Base-by-base conservation (phyloP, 345 rosid species). In the Ailanthus altissimus region DNA sequence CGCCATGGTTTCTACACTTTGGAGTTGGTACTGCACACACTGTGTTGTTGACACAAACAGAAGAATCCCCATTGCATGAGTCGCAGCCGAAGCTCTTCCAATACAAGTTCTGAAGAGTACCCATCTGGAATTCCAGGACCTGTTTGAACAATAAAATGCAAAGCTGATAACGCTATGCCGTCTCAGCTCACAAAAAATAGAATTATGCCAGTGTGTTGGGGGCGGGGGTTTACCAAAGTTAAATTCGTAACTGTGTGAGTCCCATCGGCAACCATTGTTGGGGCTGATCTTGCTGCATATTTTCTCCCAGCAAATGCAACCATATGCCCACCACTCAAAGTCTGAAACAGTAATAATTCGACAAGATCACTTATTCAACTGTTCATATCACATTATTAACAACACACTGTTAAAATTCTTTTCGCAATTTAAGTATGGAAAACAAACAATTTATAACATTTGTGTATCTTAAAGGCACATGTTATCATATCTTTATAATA, bases 241-340 rank as follows among this genome's bases (percentile, higher is more conserved):
- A 91, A 91, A 80, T 89, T 85, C n/a, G 93, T 94, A 38, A 96
- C 89, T 25, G 86, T 91, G 88, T 85, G 88, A 47, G 77, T 81
- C 73, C 43, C 63, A 68, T 96, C 94, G 14, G 93, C 90, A 63
- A 94, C 91, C 79, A 88, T 84, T 7, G 83, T 78, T 62, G 97
- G 97, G 6, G 74, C 57, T 5, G 99, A 96, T 86, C 99, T 91
- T 47, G 98, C 99, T 54, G 99, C 98, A 46, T 96, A 94, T 79
- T 91, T 91, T 21, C 90, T 84, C 26, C 99, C 99, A 2, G 98
- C 95, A 72, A 93, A 96, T 50, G 97, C 99, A 23, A 96, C 98
- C 97, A 93, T 86, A 78, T 74, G 85, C 53, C 97, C 97, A 68
- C 98, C 97, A 20, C 85, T 73, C 76, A 71, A 32, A 25, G 76